Conservation (phyloP, 345 rosid species). For the Geranium rotundifolium region DNA sequence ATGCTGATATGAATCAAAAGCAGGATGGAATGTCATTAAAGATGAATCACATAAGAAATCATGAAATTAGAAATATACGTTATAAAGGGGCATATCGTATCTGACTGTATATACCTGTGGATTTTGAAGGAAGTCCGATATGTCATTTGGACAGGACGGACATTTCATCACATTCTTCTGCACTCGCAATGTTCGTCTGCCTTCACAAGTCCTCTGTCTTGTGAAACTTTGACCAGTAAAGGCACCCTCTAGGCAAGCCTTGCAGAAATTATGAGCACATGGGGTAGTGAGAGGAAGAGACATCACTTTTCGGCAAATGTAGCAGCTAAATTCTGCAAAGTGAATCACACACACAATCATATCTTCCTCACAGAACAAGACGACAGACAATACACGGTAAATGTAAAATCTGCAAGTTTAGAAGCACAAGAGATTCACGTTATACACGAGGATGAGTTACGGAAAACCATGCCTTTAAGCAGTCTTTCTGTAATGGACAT, state of each 20-base stretch:
- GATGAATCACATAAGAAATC: no score
- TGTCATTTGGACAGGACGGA: constrained; percentile 48
- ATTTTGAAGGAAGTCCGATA: constrained; percentile 45
- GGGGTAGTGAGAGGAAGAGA: constrained; percentile 56
- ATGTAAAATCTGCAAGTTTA: neutral
- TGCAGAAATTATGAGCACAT: constrained; percentile 62
- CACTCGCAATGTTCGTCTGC: constrained; percentile 37
- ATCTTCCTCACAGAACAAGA: neutral
- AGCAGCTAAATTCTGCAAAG: constrained; percentile 39
- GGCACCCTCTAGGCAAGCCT: constrained; percentile 42
- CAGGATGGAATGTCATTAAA: no score
- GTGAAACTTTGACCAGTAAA: constrained; percentile 31
- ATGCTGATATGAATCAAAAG: no score
- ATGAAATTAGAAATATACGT: no score
- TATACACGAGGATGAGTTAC: neutral
- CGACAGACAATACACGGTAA: neutral
- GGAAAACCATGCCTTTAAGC: constrained; percentile 24
- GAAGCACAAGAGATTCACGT: no score
- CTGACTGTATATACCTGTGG: constrained; percentile 27
- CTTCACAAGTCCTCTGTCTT: constrained; percentile 36
- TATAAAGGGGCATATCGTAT: neutral
- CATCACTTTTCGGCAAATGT: constrained; percentile 46
- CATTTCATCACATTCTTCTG: constrained; percentile 52
- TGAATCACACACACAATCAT: neutral
- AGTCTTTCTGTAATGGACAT: constrained; percentile 24